Evolutionary conservation across 306 rosid species (phyloP).

Genomic region (Luffa aegyptiaca): DNA sequence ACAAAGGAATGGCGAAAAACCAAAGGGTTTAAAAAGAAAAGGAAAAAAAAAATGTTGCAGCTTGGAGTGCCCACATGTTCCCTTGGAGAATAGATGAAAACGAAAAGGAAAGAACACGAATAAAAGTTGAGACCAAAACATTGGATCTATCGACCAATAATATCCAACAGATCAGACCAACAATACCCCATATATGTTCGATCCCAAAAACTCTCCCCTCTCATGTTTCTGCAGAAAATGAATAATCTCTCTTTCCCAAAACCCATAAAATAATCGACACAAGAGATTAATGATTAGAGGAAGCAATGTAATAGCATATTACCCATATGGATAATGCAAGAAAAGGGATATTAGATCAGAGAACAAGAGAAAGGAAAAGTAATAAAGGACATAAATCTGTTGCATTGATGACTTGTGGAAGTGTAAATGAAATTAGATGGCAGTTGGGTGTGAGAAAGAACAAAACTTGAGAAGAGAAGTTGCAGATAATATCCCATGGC

Average conservation of each 20-base stretch:
- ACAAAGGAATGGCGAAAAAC: background rate
- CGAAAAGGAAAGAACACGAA: background rate
- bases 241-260: background rate
- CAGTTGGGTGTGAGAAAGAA: background rate
- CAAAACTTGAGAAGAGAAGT: background rate
- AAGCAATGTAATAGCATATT: background rate
- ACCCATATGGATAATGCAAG: background rate
- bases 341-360: background rate
- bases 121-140: conserved; percentile 19
- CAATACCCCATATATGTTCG: background rate
- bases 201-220: background rate
- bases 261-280: background rate
- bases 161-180: conserved; percentile 6
- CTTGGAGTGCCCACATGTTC: conserved; percentile 43
- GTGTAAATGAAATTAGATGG: background rate
- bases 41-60: conserved; percentile 10
- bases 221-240: background rate
- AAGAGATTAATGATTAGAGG: background rate
- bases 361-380: background rate
- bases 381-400: background rate
- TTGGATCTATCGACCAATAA: conserved; percentile 25
- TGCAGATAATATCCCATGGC: background rate
- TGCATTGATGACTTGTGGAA: background rate
- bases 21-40: background rate
- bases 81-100: conserved; percentile 20